Percentiles rank a stretch among this genome's conserved stretches.
Evolutionary conservation across 306 rosid species (phyloP).

Genomic region (Cicer chorassanicum): DNA sequence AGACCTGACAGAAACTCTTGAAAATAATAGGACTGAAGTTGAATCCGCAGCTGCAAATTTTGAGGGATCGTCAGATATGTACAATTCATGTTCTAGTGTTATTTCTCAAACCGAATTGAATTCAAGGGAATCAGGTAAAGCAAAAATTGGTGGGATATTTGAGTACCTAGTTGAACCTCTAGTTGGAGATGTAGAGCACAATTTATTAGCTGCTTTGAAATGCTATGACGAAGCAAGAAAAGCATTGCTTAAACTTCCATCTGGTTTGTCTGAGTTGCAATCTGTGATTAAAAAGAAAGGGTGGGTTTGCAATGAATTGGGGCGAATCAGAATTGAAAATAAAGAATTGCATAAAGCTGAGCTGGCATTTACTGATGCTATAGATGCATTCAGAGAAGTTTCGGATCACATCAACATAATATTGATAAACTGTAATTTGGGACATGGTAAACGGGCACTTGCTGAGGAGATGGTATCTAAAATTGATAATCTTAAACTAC

Average conservation of each 20-base stretch:
- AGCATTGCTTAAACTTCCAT: slow-evolving; percentile 68
- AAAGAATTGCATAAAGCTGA: slow-evolving; percentile 80
- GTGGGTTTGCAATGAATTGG: slow-evolving; percentile 95
- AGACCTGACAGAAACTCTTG: slow-evolving; percentile 38
- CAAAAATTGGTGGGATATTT: slow-evolving; percentile 87
- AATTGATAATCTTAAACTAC: slow-evolving; percentile 64
- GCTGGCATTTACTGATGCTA: slow-evolving; percentile 77
- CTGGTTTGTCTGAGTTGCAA: slow-evolving; percentile 71
- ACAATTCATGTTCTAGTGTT: slow-evolving; percentile 41
- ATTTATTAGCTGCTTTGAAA: slow-evolving; percentile 66
- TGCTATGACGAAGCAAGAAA: slow-evolving; percentile 87
- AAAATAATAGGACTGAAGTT: slow-evolving; percentile 37
- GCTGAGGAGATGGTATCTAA: slow-evolving; percentile 86
- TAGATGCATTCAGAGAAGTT: slow-evolving; percentile 86
- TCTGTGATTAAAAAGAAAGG: slow-evolving; percentile 79
- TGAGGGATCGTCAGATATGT: slow-evolving; percentile 47
- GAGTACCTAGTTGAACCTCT: slow-evolving; percentile 77
- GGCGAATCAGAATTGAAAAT: slow-evolving; percentile 77
- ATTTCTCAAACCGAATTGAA: slow-evolving; percentile 52
- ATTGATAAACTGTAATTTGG: slow-evolving; percentile 89
- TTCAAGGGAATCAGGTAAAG: slow-evolving; percentile 54
- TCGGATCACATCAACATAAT: slow-evolving; percentile 87
- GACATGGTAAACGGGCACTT: slow-evolving; percentile 91
- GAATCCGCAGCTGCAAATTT: slow-evolving; percentile 46
- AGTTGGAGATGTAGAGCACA: slow-evolving; percentile 64